Percentiles rank a stretch among this genome's conserved stretches.
Evolutionary conservation across 495 filamentous ascomycete genomes (phyloP).

Genomic region (Neurospora sp.): DNA sequence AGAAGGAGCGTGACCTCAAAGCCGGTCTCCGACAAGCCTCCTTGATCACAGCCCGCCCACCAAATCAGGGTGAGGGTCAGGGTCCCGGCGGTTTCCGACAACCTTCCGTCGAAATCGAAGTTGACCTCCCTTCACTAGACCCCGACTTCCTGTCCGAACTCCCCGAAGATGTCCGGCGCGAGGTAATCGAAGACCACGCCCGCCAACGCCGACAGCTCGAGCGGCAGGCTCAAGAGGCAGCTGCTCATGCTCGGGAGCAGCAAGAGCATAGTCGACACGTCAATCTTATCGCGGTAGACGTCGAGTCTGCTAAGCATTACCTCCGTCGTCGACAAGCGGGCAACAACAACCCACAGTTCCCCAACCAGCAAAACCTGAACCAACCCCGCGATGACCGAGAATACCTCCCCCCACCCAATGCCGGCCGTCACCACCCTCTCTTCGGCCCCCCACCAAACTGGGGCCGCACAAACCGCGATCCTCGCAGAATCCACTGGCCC

Average conservation of each 20-base stretch:
- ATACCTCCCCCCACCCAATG: slow-evolving; percentile 9
- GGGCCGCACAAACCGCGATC: background rate
- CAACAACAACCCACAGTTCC: background rate
- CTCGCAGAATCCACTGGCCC: background rate
- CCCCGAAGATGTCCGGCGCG: slow-evolving; percentile 67
- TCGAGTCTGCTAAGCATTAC: background rate
- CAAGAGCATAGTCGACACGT: background rate
- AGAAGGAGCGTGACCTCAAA: background rate
- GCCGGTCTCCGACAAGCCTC: background rate
- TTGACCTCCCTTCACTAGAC: slow-evolving; percentile 33
- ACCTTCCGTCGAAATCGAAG: background rate
- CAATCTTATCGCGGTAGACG: background rate
- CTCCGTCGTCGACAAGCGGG: background rate
- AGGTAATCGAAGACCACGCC: slow-evolving; percentile 62
- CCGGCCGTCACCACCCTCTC: slow-evolving; percentile 1
- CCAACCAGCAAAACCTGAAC: background rate
- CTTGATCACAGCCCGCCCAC: background rate
- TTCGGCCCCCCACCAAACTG: background rate
- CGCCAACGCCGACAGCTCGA: slow-evolving; percentile 41
- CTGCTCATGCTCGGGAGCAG: background rate
- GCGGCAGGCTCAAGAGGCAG: slow-evolving; percentile 12
- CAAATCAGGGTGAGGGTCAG: background rate
- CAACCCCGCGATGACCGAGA: background rate
- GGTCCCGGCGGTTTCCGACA: background rate
- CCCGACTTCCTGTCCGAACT: slow-evolving; percentile 68